Base-by-base conservation (phyloP, 345 rosid genomes). In the Balakata baccata region DNA sequence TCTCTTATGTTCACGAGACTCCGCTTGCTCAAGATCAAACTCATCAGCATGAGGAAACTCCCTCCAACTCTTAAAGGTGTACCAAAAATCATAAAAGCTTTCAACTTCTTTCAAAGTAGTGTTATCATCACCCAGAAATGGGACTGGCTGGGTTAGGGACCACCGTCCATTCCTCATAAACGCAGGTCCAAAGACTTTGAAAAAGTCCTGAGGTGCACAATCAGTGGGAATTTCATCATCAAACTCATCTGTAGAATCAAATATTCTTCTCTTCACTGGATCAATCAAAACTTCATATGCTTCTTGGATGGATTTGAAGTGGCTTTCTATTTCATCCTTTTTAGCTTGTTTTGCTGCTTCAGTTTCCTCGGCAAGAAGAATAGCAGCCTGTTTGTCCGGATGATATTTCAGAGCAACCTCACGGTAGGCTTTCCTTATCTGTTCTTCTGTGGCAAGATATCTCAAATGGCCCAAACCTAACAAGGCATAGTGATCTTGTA, bases 391-490 rank as follows among this genome's bases (percentile, higher is more conserved):
- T 80, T 96, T 96, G 85, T 96, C 99, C 3, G 98, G 97, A 81
- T 93, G 99, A 82, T 91, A 84, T 89, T 86, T 89, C 88, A 96
- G 51, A 18, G 99, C 99, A 69, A 94, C 92, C 81, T 96, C 98
- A 16, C 96, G 90, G 57, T 93, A 96, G 62, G 90, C 87, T 81
- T 85, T 93, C 75, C 91, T 88, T 57, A 96, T 96, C 88, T 93
- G 99, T 72, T 96, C 99, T 81, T 96, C 98, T 1, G 97, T 90
- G n/a, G 98, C 97, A 81, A 96, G 98, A 69, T 96, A 96, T 71
- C 99, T 85, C 68, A 93, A 79, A 84, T 93, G 97, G 82, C 93
- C 78, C 88, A 96, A 85, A 53, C 98, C 98, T 87, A 93, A 57
- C 80, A 96, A 66, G 0, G 97, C 97, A 82, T 96, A 96, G 79